Evolutionary conservation across 129 eudicot species (phyloP).

Genomic region (Heracleum sosnowskyi): DNA sequence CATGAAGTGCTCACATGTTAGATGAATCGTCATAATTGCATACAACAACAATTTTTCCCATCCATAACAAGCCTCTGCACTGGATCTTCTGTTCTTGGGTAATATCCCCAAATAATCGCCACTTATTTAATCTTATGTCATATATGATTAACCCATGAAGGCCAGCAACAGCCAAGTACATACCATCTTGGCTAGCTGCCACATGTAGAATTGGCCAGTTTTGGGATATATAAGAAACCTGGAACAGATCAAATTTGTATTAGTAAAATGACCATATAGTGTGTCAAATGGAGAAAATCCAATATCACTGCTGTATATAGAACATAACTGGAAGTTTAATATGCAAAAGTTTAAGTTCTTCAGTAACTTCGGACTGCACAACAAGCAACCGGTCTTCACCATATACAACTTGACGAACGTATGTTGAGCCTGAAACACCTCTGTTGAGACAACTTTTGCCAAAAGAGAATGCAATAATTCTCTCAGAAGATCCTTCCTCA

Average conservation of each 20-base stretch:
- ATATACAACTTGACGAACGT: slow-evolving; percentile 77
- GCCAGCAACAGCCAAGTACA: slow-evolving; percentile 96
- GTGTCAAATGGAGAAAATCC: slow-evolving; percentile 6
- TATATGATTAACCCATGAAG: slow-evolving; percentile 87
- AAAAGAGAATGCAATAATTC: slow-evolving; percentile 79
- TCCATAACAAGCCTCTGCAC: slow-evolving; percentile 93
- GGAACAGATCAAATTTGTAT: slow-evolving; percentile 18
- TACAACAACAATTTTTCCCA: slow-evolving; percentile 93
- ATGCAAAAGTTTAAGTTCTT: slow-evolving; percentile 89
- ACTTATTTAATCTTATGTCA: slow-evolving; percentile 68
- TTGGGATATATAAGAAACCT: slow-evolving; percentile 93
- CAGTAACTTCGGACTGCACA: slow-evolving; percentile 96
- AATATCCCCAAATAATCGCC: slow-evolving; percentile 94
- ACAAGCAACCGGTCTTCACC: slow-evolving; percentile 94
- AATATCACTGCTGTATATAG: neutral
- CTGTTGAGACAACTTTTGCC: slow-evolving; percentile 93
- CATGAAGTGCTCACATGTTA: slow-evolving; percentile 45
- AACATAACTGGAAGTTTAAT: slow-evolving; percentile 96
- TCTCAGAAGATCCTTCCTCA: slow-evolving; percentile 76
- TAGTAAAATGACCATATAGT: slow-evolving; percentile 18
- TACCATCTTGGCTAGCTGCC: slow-evolving; percentile 96
- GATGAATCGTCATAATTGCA: slow-evolving; percentile 82
- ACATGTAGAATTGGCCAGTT: slow-evolving; percentile 96
- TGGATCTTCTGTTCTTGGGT: slow-evolving; percentile 94
- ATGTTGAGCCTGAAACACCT: slow-evolving; percentile 86